Conservation (phyloP, 1,284 basidiomycete genomes). For the Schizopora paradoxa region DNA sequence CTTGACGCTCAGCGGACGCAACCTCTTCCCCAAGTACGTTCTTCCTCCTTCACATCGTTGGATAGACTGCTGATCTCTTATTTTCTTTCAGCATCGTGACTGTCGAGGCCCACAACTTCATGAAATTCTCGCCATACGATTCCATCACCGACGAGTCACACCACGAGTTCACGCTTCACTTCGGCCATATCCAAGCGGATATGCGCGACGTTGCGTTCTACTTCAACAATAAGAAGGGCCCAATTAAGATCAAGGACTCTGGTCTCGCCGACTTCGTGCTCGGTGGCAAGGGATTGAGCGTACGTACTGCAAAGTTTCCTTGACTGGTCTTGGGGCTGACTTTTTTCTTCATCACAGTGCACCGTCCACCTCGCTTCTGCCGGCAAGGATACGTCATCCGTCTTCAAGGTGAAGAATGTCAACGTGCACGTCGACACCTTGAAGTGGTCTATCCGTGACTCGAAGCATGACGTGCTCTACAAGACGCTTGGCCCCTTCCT, state of each 20-base stretch:
- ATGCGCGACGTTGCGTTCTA: slow-evolving; percentile 90
- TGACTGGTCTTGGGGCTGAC: not conserved
- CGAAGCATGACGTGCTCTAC: slow-evolving; percentile 89
- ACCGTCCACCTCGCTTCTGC: slow-evolving; percentile 62
- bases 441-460: slow-evolving; percentile 88
- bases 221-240: slow-evolving; percentile 73
- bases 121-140: slow-evolving; percentile 80
- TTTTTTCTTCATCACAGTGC: slow-evolving; percentile 22
- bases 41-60: not conserved
- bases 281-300: slow-evolving; percentile 72
- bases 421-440: slow-evolving; percentile 79
- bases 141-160: slow-evolving; percentile 51
- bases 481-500: slow-evolving; percentile 76
- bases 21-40: slow-evolving; percentile 32
- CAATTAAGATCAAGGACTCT: slow-evolving; percentile 74
- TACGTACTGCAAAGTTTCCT: slow-evolving; percentile 22
- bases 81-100: slow-evolving; percentile 54
- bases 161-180: slow-evolving; percentile 67
- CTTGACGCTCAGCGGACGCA: slow-evolving; percentile 46
- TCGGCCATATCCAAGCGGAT: slow-evolving; percentile 90
- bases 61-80: slow-evolving; percentile 9
- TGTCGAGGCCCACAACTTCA: slow-evolving; percentile 78
- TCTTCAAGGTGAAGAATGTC: slow-evolving; percentile 80
- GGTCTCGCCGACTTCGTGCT: slow-evolving; percentile 89
- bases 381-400: slow-evolving; percentile 58